Conservation (phyloP, 2,329 filamentous ascomycete genomes). For the Anthostomella pinea region DNA sequence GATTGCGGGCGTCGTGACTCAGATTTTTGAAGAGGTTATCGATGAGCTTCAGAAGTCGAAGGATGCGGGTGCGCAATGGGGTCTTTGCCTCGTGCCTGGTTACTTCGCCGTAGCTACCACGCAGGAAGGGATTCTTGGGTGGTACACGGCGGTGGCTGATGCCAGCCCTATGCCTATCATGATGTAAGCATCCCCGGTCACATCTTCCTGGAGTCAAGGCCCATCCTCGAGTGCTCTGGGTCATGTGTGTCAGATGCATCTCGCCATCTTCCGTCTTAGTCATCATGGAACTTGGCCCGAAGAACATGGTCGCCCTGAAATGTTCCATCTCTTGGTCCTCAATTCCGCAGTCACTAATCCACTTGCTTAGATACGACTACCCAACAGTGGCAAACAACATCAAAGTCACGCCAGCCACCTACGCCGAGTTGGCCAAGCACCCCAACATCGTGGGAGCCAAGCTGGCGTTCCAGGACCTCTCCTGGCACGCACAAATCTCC, state of each 20-base stretch:
- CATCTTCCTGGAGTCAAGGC: background rate
- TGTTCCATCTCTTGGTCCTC: no score
- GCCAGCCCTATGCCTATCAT: slow-evolving; percentile 57
- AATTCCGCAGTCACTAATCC: background rate
- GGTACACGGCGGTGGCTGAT: slow-evolving; percentile 61
- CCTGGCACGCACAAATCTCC: slow-evolving; percentile 61
- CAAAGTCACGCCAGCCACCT: slow-evolving; percentile 56
- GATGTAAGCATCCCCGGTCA: slow-evolving; percentile 52
- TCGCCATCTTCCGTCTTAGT: no score
- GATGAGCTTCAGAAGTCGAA: slow-evolving; percentile 48
- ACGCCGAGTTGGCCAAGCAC: slow-evolving; percentile 55
- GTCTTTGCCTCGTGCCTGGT: slow-evolving; percentile 60
- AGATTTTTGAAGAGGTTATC: slow-evolving; percentile 36
- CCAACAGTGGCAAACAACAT: slow-evolving; percentile 65
- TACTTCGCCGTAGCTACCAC: slow-evolving; percentile 60
- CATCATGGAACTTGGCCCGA: background rate
- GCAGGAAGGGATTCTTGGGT: slow-evolving; percentile 58
- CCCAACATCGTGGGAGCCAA: slow-evolving; percentile 68
- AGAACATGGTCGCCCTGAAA: no score
- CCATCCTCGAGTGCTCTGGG: background rate
- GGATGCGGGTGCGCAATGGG: slow-evolving; percentile 59
- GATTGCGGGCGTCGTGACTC: slow-evolving; percentile 39
- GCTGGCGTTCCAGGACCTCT: slow-evolving; percentile 62
- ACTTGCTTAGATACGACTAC: slow-evolving; percentile 47
- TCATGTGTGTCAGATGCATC: no score